Percentiles rank a stretch among this genome's conserved stretches.
These are phyloP conservation scores for Powellomyces hirtus DNA, from an alignment of 192 early-diverging fungal genomes.

Conservation along the genomic window DNA sequence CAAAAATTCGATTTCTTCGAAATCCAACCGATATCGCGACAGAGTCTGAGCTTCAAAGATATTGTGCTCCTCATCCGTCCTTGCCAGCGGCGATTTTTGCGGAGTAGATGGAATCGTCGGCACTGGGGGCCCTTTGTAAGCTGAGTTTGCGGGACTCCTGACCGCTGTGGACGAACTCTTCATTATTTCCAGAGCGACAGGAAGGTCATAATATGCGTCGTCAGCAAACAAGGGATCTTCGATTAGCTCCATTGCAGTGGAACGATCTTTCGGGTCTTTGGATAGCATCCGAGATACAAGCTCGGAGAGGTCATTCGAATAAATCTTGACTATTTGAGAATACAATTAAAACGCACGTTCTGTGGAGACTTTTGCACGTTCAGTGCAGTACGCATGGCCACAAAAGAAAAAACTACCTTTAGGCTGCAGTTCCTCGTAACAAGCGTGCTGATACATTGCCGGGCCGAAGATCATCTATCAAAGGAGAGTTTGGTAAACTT, in stretches of 20 bases:
- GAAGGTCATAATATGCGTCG: slow-evolving; percentile 25
- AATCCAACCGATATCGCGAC: slow-evolving; percentile 48
- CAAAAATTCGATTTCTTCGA: slow-evolving; percentile 50
- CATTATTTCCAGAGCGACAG: slow-evolving; percentile 35
- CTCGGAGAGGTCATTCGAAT: no score
- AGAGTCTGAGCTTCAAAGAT: slow-evolving; percentile 19
- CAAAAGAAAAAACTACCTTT: slow-evolving; percentile 9
- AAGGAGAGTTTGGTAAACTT: not conserved
- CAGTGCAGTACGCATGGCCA: not conserved
- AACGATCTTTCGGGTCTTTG: slow-evolving; percentile 66
- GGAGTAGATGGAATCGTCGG: slow-evolving; percentile 1
- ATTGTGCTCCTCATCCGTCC: not conserved
- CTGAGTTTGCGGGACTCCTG: slow-evolving; percentile 44
- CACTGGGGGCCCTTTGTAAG: slow-evolving; percentile 32
- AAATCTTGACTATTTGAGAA: not conserved
- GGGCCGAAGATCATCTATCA: slow-evolving; percentile 33
- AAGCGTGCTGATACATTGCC: slow-evolving; percentile 10
- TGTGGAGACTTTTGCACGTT: not conserved
- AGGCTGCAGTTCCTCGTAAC: not conserved
- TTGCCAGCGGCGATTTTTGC: slow-evolving; percentile 23
- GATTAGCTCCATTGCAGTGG: slow-evolving; percentile 72
- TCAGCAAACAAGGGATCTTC: slow-evolving; percentile 68
- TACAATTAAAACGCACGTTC: not conserved
- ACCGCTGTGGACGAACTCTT: slow-evolving; percentile 20
- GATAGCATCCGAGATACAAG: slow-evolving; percentile 63